Evolutionary conservation across 805 yeast genomes (phyloP).

Genomic region (Cyberlindnera nakhonratchasimensis): DNA sequence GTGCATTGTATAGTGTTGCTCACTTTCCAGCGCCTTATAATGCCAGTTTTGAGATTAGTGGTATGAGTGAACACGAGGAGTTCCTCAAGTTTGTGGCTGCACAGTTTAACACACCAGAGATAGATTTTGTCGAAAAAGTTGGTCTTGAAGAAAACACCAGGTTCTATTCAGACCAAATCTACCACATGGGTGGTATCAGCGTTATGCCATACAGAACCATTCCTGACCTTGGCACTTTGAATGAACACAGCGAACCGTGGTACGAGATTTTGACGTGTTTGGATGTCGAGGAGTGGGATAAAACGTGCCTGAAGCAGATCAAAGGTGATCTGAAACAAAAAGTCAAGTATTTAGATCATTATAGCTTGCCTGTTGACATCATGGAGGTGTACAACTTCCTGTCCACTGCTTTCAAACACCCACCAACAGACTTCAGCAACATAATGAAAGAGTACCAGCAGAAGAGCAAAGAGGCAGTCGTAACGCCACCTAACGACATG

Average conservation of each 20-base stretch:
- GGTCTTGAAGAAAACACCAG: not conserved
- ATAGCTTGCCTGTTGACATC: not conserved
- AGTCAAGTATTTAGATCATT: not conserved
- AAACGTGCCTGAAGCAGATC: not conserved
- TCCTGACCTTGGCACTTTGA: constrained; percentile 4
- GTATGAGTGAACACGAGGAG: not conserved
- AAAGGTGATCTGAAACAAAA: not conserved
- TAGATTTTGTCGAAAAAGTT: not conserved
- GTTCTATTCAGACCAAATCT: not conserved
- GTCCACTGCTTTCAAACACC: not conserved
- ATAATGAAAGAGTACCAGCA: not conserved
- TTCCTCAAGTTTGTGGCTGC: not conserved
- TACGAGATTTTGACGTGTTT: not conserved
- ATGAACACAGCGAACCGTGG: constrained; percentile 1
- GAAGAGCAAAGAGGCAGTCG: not conserved
- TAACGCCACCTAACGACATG: no score
- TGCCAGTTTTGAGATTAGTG: constrained; percentile 1
- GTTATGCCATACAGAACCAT: constrained; percentile 3
- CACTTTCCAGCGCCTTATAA: constrained; percentile 7
- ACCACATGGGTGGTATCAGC: not conserved
- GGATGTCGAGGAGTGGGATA: not conserved
- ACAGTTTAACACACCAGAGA: not conserved
- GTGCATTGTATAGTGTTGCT: not conserved
- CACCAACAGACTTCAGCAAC: not conserved
- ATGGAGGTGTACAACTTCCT: not conserved